Evolutionary conservation across 768 basidiomycete genomes (phyloP), one percentile per base, ranked within the genome.

Genomic region (Mycena rosella): DNA sequence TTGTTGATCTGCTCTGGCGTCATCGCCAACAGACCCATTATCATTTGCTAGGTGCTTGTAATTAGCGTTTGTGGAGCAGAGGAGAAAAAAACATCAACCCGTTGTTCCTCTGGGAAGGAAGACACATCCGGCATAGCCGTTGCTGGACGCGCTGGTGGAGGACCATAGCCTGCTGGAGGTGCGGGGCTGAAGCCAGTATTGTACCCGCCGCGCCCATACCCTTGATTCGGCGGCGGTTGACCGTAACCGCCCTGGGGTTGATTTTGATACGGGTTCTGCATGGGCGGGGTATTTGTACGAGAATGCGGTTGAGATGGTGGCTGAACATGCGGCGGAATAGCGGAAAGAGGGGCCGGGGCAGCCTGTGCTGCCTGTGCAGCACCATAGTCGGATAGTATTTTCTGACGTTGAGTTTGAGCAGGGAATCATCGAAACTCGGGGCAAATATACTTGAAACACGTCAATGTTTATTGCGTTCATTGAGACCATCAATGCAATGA

Each of bases 1-100:
- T 83, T 82, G 55, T 89, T 88, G 64, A 98, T 90, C 76, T 98
- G 94, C 42, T 94, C 95, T 2, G 90, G 88, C 1, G 93, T 92
- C 90, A 98, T 92, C 38, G 87, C 82, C 61, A 96, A 74, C 3
- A 96, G 91, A 59, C 90, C 90, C 80, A 93, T 85, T 40, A 96
- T 89, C 79, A 95, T 88, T 42, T 87, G 87, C 91, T 91, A n/a
- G n/a, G 29, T 29, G 24, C n/a, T n/a, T 22, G 63, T 61, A 9
- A 74, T 71, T 29, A 77, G 55, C 15, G 65, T 65, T 64, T 32
- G 7, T 48, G 18, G 49, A 56, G 45, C 65, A 5, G 34, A 20
- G 29, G 52, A n/a, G n/a, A n/a, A n/a, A n/a, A n/a, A n/a, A 58
- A 44, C 15, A 59, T 42, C 49, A 38, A 68, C 70, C 47, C 72